These are phyloP conservation scores for Letharia lupina DNA, from an alignment of 495 filamentous ascomycete genomes.

Conservation along the genomic window DNA sequence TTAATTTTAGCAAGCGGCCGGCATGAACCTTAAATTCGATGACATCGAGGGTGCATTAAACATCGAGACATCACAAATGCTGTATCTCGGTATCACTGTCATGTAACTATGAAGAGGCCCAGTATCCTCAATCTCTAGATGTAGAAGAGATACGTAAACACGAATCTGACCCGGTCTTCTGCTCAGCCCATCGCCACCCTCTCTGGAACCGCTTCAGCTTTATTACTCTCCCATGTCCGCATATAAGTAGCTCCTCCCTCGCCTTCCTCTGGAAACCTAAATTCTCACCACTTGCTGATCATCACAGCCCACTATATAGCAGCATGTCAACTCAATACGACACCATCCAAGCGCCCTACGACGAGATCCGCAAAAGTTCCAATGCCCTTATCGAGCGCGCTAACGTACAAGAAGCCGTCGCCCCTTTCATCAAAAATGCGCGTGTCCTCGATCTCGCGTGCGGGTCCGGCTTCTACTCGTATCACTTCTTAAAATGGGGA, in stretches of 20 bases:
- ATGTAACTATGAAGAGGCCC: too few relatives aligned
- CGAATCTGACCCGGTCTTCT: not conserved
- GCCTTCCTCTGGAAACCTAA: too few relatives aligned
- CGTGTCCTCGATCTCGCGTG: constrained; percentile 32
- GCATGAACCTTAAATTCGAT: not conserved
- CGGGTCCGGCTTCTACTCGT: constrained; percentile 26
- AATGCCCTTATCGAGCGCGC: constrained; percentile 19
- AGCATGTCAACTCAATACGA: constrained; percentile 25
- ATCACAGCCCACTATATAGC: not conserved
- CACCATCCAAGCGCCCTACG: constrained; percentile 21
- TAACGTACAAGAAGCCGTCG: constrained; percentile 22
- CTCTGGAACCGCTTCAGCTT: not conserved
- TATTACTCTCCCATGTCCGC: not conserved
- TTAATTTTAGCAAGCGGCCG: not conserved
- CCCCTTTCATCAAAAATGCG: constrained; percentile 20
- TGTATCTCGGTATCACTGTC: too few relatives aligned
- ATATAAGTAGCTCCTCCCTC: not conserved
- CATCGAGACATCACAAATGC: too few relatives aligned
- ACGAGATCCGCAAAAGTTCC: constrained; percentile 18
- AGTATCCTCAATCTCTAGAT: too few relatives aligned
- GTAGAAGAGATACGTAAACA: not conserved
- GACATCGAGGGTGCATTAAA: too few relatives aligned
- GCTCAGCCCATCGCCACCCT: not conserved
- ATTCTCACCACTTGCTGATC: not conserved
- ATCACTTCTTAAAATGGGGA: constrained; percentile 24